A percentile compares a stretch with the other conserved stretches of the same genome.
phyloP scores from a whole-genome alignment of 2,329 filamentous ascomycete genomes.

The Ilyonectria robusta region DNA sequence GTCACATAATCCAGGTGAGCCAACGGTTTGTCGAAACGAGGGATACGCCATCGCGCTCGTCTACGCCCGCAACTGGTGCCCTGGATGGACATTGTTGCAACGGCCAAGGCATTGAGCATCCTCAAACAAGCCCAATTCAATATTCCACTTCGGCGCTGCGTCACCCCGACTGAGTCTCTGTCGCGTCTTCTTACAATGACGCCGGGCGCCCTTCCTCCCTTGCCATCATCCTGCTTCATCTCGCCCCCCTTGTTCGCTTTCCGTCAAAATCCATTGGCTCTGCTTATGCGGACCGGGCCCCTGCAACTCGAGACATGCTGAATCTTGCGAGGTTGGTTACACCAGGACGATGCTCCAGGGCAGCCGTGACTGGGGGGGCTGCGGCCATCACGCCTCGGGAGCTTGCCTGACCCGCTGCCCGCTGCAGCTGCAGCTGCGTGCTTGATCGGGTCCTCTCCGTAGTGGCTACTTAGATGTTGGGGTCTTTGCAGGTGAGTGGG shows the following conservation, averaged over 20 bases:
- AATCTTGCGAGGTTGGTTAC: constrained; percentile 28
- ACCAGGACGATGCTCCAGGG: constrained; percentile 17
- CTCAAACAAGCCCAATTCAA: constrained; percentile 16
- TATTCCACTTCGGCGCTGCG: constrained; percentile 34
- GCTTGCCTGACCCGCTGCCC: background rate
- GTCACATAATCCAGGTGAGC: constrained; percentile 13
- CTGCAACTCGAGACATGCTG: constrained; percentile 30
- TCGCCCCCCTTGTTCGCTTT: constrained; percentile 28
- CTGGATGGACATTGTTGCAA: background rate
- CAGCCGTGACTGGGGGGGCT: background rate
- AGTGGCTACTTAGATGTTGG: background rate
- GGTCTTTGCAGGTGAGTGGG: background rate
- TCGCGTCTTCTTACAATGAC: constrained; percentile 17
- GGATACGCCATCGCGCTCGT: constrained; percentile 13
- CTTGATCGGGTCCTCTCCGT: background rate
- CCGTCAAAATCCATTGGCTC: constrained; percentile 24
- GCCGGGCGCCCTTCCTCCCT: constrained; percentile 12
- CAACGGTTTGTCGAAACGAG: background rate
- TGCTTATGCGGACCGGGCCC: constrained; percentile 17
- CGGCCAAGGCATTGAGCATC: background rate
- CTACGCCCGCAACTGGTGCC: constrained; percentile 11
- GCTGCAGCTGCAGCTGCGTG: constrained; percentile 8
- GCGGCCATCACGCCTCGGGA: constrained; percentile 1
- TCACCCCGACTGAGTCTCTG: constrained; percentile 25
- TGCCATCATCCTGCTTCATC: constrained; percentile 10